Evolutionary conservation across 2,329 filamentous ascomycete species (phyloP), one percentile per base, ranked within the genome.

Genomic region (Penicillium paneum): DNA sequence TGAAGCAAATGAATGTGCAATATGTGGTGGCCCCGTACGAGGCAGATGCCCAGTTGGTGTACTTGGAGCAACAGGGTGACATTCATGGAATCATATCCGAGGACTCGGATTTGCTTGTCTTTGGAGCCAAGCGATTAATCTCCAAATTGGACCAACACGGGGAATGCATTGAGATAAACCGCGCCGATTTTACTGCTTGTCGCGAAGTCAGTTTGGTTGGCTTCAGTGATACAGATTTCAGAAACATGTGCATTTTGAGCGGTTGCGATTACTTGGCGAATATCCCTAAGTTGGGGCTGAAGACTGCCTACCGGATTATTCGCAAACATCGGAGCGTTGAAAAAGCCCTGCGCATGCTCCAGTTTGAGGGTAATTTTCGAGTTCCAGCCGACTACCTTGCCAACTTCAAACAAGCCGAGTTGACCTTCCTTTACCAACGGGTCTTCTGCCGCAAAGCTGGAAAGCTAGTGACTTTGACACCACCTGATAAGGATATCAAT

Each of bases 1-100:
- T 97, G 65, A 97, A 95, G 75, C 84, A 84, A 66, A 78, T 87
- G 66, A 81, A 85, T 36, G 82, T 99, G 15, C 83, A 90, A 54
- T 97, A 96, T 69, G 81, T 99, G 52, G 95, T 99, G 17, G 94
- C 94, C 0, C 94, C 94, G 0, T 99, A 97, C 74, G 94, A 99
- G 78, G 94, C 94, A 43, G 94, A 99, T 73, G 88, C 93, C n/a
- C 93, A 99, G 73, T 81, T 99, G 64, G 92, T 91, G 26, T 99
- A 97, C 69, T 81, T 99, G 35, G 94, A 99, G 74, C 86, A 86
- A 46, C 83, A 90, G 55, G 93, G 93, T 1, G 78, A 92, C 47
- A 88, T 97, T 64, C 79, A 87, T 63, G 95, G 91, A 26, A 96
- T 99, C 59, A 77, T 99, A 34, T 97, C 94, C 0, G 94, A 99